Percentiles rank a stretch among this genome's conserved stretches.
Evolutionary conservation across 352 stramenopile species (phyloP).

Genomic region (Pythium chondricola): DNA sequence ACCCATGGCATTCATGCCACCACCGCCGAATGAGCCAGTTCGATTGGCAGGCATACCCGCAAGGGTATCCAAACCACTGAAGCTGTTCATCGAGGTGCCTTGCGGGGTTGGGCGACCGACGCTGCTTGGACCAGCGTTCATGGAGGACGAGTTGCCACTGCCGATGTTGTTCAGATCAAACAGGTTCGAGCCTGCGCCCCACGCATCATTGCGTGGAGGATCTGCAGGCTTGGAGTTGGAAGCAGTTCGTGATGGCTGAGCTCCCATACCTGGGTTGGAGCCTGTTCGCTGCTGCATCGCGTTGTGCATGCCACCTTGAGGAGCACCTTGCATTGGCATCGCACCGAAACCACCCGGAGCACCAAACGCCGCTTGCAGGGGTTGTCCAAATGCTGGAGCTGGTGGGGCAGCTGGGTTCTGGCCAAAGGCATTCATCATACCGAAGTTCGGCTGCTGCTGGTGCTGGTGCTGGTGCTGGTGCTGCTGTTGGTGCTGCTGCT

Average conservation of each 20-base stretch:
- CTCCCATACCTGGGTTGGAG: slow-evolving; percentile 19
- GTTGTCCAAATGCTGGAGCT: slow-evolving; percentile 14
- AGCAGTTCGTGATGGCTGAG: slow-evolving; percentile 28
- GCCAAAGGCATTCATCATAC: slow-evolving; percentile 33
- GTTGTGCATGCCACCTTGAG: slow-evolving; percentile 19
- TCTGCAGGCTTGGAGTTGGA: slow-evolving; percentile 57
- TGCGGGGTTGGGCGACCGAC: slow-evolving; percentile 24
- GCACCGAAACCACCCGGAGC: slow-evolving; percentile 15
- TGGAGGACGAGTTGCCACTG: slow-evolving; percentile 14
- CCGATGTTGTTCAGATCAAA: slow-evolving; percentile 77
- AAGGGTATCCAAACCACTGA: slow-evolving; percentile 75
- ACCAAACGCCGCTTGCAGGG: slow-evolving; percentile 21
- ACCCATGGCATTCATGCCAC: slow-evolving; percentile 48
- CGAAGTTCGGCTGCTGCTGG: slow-evolving; percentile 38
- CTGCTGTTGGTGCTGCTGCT: slow-evolving; percentile 20
- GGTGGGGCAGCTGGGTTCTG: slow-evolving; percentile 16
- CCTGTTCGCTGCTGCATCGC: slow-evolving; percentile 14
- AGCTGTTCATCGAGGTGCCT: slow-evolving; percentile 57
- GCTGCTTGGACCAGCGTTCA: slow-evolving; percentile 1
- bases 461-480: slow-evolving; percentile 23
- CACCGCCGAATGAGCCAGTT: slow-evolving; percentile 34
- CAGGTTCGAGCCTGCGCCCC: slow-evolving; percentile 70
- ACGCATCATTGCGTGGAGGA: slow-evolving; percentile 66
- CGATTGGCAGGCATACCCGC: slow-evolving; percentile 66
- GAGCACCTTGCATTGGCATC: slow-evolving; percentile 19